Evolutionary conservation across 768 basidiomycete species (phyloP).

Genomic region (Serendipita indica): DNA sequence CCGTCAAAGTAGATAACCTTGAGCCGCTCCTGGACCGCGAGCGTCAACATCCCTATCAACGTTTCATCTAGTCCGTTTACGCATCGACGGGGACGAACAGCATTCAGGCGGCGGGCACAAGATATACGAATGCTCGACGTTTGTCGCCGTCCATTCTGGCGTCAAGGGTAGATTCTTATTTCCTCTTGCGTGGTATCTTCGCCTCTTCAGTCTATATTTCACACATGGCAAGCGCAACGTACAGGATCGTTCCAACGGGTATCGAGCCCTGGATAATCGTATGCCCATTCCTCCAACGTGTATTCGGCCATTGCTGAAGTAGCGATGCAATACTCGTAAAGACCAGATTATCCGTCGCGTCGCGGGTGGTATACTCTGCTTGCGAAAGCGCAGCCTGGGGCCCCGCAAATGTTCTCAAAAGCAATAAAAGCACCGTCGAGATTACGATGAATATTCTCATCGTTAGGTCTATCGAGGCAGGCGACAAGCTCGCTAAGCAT

Average conservation of each 20-base stretch:
- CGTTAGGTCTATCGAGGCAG: background rate
- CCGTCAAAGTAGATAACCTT: slow-evolving; percentile 24
- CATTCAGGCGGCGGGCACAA: background rate
- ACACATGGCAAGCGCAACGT: background rate
- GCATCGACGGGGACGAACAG: background rate
- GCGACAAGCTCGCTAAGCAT: background rate
- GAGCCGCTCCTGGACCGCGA: slow-evolving; percentile 20
- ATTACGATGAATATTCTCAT: background rate
- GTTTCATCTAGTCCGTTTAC: background rate
- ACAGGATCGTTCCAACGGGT: background rate
- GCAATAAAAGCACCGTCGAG: background rate
- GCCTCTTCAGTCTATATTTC: background rate
- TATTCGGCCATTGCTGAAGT: slow-evolving; percentile 10
- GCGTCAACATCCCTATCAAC: slow-evolving; percentile 16
- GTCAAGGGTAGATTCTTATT: background rate
- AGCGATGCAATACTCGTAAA: background rate
- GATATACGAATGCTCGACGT: background rate
- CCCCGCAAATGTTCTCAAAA: background rate
- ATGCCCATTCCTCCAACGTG: background rate
- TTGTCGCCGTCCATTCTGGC: background rate
- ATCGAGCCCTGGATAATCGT: background rate
- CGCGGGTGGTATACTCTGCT: background rate
- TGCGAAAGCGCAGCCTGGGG: background rate
- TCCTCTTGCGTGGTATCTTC: background rate
- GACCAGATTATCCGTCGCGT: slow-evolving; percentile 4